These are phyloP conservation scores for Fusarium circinatum DNA, from an alignment of 2,329 filamentous ascomycete species.

Conservation along the genomic window DNA sequence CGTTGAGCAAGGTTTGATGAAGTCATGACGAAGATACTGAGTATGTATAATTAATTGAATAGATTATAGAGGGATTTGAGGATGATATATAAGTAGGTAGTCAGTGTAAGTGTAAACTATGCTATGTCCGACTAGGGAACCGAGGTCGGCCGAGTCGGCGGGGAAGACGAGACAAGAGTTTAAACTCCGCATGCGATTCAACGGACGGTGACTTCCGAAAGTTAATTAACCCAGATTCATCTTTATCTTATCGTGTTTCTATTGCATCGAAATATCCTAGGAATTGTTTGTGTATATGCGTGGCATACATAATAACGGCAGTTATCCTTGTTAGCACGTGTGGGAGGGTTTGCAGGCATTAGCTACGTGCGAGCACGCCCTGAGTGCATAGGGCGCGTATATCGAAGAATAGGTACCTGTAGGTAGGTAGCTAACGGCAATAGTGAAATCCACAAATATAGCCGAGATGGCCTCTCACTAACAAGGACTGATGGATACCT, in stretches of 20 bases:
- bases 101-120: neutral
- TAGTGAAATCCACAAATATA: neutral
- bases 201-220: neutral
- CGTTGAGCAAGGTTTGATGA: slow-evolving; percentile 11
- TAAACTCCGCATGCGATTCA: slow-evolving; percentile 1
- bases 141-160: slow-evolving; percentile 29
- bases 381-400: neutral
- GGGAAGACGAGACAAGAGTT: neutral
- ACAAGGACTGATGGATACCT: neutral
- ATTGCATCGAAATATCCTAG: neutral
- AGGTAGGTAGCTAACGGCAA: neutral
- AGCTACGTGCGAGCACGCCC: neutral
- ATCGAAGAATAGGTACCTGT: neutral
- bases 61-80: neutral
- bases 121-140: neutral
- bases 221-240: neutral
- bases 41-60: neutral
- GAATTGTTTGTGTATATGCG: neutral
- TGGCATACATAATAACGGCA: neutral
- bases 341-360: neutral
- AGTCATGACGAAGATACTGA: slow-evolving; percentile 15
- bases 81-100: neutral
- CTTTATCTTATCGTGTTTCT: neutral
- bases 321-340: slow-evolving; percentile 2
- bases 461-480: neutral